A percentile compares a stretch with the other conserved stretches of the same genome.
Evolutionary conservation across 1,284 basidiomycete genomes (phyloP).

Genomic region (Apiotrichum laibachii): DNA sequence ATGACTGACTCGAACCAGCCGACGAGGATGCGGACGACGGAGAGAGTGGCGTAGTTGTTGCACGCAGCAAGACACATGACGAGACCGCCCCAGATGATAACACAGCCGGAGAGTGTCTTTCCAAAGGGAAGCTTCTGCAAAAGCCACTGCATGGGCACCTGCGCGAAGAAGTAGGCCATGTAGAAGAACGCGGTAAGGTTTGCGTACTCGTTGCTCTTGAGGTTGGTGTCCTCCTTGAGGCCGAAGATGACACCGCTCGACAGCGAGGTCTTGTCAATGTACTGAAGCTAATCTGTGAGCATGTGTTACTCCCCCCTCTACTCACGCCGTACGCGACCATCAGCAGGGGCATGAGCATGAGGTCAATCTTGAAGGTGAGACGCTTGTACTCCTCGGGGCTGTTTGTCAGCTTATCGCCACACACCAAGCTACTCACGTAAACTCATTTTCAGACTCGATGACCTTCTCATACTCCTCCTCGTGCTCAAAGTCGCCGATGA

Average conservation of each 20-base stretch:
- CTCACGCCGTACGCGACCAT: slow-evolving; percentile 5
- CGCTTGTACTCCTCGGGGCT: slow-evolving; percentile 18
- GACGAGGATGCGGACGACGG: slow-evolving; percentile 28
- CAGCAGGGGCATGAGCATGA: slow-evolving; percentile 17
- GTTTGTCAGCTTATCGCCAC: neutral
- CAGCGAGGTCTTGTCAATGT: slow-evolving; percentile 23
- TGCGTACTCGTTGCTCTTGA: slow-evolving; percentile 23
- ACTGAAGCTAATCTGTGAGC: slow-evolving; percentile 1
- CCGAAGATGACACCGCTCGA: slow-evolving; percentile 26
- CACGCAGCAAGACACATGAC: slow-evolving; percentile 29
- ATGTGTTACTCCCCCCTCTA: neutral
- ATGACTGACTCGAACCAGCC: slow-evolving; percentile 33
- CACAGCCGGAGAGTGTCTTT: slow-evolving; percentile 17
- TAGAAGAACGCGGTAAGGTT: slow-evolving; percentile 27
- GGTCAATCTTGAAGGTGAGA: slow-evolving; percentile 20
- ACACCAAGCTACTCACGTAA: neutral
- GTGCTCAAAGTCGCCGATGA: neutral
- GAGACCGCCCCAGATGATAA: slow-evolving; percentile 27
- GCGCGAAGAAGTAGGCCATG: slow-evolving; percentile 23
- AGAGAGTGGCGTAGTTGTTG: slow-evolving; percentile 30
- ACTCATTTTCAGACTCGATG: slow-evolving; percentile 4
- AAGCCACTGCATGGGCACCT: slow-evolving; percentile 29
- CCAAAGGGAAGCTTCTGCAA: slow-evolving; percentile 34
- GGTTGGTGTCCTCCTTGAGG: slow-evolving; percentile 21
- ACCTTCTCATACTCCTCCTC: neutral